A percentile compares a stretch with the other conserved stretches of the same genome.
Conservation (phyloP, 2,329 filamentous ascomycete species). For the Exophiala spinifera region DNA sequence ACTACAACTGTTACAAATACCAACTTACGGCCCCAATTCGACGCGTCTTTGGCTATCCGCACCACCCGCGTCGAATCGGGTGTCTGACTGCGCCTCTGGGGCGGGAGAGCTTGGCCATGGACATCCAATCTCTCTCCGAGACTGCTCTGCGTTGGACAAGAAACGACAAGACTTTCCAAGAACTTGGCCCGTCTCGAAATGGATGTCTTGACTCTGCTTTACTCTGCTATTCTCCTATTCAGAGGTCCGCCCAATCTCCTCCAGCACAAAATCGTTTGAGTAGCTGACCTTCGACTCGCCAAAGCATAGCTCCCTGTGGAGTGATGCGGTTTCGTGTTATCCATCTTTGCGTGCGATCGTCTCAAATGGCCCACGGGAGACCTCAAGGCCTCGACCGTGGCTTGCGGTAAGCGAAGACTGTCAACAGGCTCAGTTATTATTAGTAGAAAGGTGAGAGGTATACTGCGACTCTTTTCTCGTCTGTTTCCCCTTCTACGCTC, state of each 20-base stretch:
- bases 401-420: neutral
- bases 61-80: neutral
- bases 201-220: constrained; percentile 4
- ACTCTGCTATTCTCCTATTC: constrained; percentile 10
- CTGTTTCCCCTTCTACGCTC: constrained; percentile 1
- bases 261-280: neutral
- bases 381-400: neutral
- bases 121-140: constrained; percentile 1
- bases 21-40: too few relatives aligned
- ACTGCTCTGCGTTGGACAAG: neutral
- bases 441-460: constrained; percentile 3
- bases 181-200: constrained; percentile 10
- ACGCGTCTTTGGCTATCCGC: too few relatives aligned
- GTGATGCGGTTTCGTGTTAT: neutral
- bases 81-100: constrained; percentile 1
- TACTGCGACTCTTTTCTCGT: neutral
- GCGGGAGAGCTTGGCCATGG: neutral
- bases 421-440: neutral
- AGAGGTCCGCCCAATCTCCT: constrained; percentile 7
- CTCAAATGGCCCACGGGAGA: neutral
- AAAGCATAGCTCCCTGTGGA: neutral
- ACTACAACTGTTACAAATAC: too few relatives aligned
- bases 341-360: neutral
- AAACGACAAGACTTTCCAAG: neutral
- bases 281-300: neutral